Percentiles rank a stretch among this genome's conserved stretches.
Conservation (phyloP, 257 asterid genomes). For the Plantago elongata region DNA sequence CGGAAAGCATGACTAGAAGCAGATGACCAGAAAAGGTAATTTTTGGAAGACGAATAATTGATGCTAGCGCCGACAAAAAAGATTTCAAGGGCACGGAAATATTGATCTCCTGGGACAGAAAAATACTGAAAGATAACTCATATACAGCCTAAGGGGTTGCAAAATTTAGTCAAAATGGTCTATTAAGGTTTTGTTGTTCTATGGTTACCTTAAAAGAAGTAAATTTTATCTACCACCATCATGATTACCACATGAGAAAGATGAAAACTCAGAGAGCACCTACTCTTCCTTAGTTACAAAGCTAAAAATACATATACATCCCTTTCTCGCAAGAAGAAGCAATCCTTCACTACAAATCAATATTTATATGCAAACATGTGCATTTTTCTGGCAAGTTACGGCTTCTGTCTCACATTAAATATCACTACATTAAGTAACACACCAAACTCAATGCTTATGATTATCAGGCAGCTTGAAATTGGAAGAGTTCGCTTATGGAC, state of each 20-base stretch:
- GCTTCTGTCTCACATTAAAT: too few relatives aligned
- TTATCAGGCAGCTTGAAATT: neutral
- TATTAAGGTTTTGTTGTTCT: neutral
- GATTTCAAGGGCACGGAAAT: neutral
- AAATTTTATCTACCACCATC: neutral
- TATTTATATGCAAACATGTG: too few relatives aligned
- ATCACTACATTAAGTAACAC: too few relatives aligned
- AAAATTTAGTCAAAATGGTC: neutral
- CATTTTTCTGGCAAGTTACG: too few relatives aligned
- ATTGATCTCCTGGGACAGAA: neutral
- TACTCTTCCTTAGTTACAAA: conserved; percentile 6
- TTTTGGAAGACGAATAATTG: too few relatives aligned
- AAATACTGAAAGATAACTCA: neutral
- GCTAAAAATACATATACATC: neutral
- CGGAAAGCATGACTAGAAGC: too few relatives aligned
- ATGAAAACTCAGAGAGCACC: conserved; percentile 4
- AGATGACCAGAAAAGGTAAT: too few relatives aligned
- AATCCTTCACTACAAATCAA: neutral
- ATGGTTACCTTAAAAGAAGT: neutral
- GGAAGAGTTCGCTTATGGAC: neutral
- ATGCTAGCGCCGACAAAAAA: neutral
- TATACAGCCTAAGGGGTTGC: neutral
- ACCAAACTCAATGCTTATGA: neutral
- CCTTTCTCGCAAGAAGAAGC: neutral
- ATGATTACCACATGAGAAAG: neutral